Evolutionary conservation across 2,329 filamentous ascomycete genomes (phyloP), one percentile per base, ranked within the genome.

Genomic region (Aureobasidium sp.): DNA sequence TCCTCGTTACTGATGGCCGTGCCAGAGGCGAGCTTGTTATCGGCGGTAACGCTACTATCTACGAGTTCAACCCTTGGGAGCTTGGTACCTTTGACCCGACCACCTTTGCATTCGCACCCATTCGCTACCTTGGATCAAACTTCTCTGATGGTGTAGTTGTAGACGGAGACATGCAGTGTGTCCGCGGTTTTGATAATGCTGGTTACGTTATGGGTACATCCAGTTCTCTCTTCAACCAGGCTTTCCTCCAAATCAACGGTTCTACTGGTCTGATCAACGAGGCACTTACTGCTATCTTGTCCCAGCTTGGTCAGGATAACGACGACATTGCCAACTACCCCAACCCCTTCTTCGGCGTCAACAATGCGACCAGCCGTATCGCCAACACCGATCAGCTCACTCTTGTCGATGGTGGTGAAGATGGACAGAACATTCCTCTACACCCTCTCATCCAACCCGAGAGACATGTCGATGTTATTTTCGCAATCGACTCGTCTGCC

Each of bases 121-220:
- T 88, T 5, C 76, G 85, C 64, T 92, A 87, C 65, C 73, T 92
- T 2, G 90, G 90, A 2, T 89, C 89, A 1, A 86, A 86, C 66
- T 91, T 93, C 72, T 81, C 78, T 42, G 78, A 76, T 6, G 90
- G 90, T 25, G 69, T 71, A 8, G 73, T 94, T 25, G 75, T 82
- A 0, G 70, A 77, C 11, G 72, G 79, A 61, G 81, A 82, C 47
- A 71, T 75, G 32, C 71, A 74, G 34, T 96, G 92, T 69, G 81
- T 95, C 16, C 79, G 82, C 8, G 92, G 92, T 1, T 91, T 91
- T 65, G 92, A 96, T 74, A 91, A 91, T 67, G 83, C 83, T 29
- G 90, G 90, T 7, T 96, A 84, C 70, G 78, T 96, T 30, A 91
- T 96, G 84, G 91, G 91, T 55, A 96, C 91, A 0, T 91, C 87